phyloP scores from a whole-genome alignment of 2,329 filamentous ascomycete species.

The Mycosphaerella sp. region DNA sequence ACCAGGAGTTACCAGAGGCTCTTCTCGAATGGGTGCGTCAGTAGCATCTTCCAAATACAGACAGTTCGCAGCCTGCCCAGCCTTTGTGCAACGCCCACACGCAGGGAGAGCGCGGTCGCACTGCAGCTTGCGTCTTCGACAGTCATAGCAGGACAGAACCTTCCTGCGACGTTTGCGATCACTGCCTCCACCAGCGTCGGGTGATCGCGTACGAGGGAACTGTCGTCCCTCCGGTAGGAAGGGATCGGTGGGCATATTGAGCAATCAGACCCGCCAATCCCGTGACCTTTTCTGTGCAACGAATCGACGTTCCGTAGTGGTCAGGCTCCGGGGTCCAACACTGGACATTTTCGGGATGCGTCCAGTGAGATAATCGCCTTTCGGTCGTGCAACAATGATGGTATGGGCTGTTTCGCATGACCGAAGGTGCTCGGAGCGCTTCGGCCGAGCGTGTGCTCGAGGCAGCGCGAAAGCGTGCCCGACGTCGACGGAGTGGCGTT shows the following conservation, averaged over 20 bases:
- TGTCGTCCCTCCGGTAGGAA: slow-evolving; percentile 19
- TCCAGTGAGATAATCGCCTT: neutral
- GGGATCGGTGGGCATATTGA: slow-evolving; percentile 19
- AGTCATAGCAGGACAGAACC: slow-evolving; percentile 43
- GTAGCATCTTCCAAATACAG: slow-evolving; percentile 34
- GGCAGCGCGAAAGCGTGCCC: neutral
- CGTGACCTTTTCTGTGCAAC: neutral
- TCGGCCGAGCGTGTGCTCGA: neutral
- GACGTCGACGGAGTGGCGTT: neutral
- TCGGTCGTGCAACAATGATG: neutral
- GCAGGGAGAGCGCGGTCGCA: slow-evolving; percentile 43
- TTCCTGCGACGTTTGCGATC: slow-evolving; percentile 43
- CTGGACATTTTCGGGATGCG: slow-evolving; percentile 1
- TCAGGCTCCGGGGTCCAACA: too few species aligned
- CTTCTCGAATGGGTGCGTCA: slow-evolving; percentile 27
- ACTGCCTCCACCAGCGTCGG: slow-evolving; percentile 18
- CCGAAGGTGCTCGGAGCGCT: neutral
- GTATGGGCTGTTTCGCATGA: neutral
- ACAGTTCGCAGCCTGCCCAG: slow-evolving; percentile 39
- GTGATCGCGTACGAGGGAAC: slow-evolving; percentile 18
- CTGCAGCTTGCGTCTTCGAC: slow-evolving; percentile 43
- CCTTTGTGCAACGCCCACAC: slow-evolving; percentile 41
- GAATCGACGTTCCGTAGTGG: neutral
- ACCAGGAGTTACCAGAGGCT: slow-evolving; percentile 3
- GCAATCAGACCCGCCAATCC: neutral